Base-by-base conservation (phyloP, 202 grass and related monocot species). In the Zoysia matrella region DNA sequence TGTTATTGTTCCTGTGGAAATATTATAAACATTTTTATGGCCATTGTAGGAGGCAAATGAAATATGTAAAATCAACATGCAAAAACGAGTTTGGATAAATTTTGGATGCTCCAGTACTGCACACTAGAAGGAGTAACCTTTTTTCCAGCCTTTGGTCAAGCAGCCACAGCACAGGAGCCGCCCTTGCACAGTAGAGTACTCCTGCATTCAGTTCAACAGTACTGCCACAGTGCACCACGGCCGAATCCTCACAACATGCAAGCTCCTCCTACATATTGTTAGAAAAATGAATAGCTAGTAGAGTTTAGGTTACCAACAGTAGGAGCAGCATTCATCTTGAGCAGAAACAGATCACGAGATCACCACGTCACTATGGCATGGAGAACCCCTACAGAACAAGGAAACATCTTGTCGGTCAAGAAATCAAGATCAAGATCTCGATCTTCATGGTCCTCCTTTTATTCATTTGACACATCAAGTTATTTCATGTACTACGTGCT, bases 361-460 rank as follows among this genome's bases (percentile, higher is more conserved):
- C 57, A 39, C 15, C 54, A n/a, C 60, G 69, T 70, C 49, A 75
- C 75, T 69, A 47, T 22, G 49, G 22, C 46, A 70, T 49, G 49
- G 48, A 74, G 61, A 70, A 71, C 74, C 2, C 11, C 70, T 54
- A 66, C 72, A n/a, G 72, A 81, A 89, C 72, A 65, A 72, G 71
- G 79, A 52, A 74, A 78, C 79, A 42, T 60, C 80, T 50, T 61
- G 70, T 76, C 81, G 62, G 67, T 82, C 73, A 88, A 75, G 70
- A 11, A 58, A 84, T 69, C 77, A 62, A 47, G 52, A 69, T 4
- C 43, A 40, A 86, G 55, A 16, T 77, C 43, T 43, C 66, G 1
- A 22, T 64, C 67, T 51, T 60, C 60, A 2, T 65, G 64, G 58
- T 41, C 72, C 74, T 69, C 68, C 7, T 22, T 61, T 10, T 54